Conservation (phyloP, 2,329 filamentous ascomycete species). For the Monosporascus sp. region DNA sequence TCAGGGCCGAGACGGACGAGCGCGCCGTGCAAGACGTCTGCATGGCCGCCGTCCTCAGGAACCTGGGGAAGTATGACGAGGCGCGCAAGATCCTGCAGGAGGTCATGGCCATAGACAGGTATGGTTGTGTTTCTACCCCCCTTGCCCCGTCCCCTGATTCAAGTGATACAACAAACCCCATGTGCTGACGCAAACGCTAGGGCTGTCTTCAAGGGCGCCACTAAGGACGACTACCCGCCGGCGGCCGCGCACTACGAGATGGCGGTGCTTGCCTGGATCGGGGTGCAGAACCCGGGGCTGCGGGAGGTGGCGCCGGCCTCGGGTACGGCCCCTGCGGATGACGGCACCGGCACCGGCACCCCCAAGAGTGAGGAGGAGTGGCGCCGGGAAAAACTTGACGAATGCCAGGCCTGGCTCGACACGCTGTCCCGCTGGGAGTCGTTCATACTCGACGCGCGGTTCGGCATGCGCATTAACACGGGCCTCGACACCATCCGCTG, state of each 20-base stretch:
- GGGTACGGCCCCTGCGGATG: conserved; percentile 11
- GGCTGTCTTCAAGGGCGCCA: conserved; percentile 49
- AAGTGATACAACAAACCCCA: no score
- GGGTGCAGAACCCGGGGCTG: conserved; percentile 43
- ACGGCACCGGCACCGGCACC: not conserved
- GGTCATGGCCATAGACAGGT: conserved; percentile 62
- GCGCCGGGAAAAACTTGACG: conserved; percentile 45
- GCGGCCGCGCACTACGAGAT: conserved; percentile 83
- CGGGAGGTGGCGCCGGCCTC: conserved; percentile 10
- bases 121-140: conserved; percentile 18
- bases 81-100: conserved; percentile 61
- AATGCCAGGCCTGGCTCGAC: conserved; percentile 61
- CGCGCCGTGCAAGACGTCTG: conserved; percentile 61
- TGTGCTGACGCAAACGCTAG: conserved; percentile 25
- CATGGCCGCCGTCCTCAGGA: conserved; percentile 60
- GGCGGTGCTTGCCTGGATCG: conserved; percentile 74
- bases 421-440: conserved; percentile 65
- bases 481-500: conserved; percentile 61
- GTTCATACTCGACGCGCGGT: conserved; percentile 68
- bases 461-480: conserved; percentile 69
- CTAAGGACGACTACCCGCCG: conserved; percentile 64
- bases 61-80: conserved; percentile 56
- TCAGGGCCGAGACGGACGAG: conserved; percentile 54
- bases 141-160: not conserved
- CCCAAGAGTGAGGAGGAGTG: conserved; percentile 26